Conservation (phyloP, 148 eudicot genomes). For the Polygonum maritimum region DNA sequence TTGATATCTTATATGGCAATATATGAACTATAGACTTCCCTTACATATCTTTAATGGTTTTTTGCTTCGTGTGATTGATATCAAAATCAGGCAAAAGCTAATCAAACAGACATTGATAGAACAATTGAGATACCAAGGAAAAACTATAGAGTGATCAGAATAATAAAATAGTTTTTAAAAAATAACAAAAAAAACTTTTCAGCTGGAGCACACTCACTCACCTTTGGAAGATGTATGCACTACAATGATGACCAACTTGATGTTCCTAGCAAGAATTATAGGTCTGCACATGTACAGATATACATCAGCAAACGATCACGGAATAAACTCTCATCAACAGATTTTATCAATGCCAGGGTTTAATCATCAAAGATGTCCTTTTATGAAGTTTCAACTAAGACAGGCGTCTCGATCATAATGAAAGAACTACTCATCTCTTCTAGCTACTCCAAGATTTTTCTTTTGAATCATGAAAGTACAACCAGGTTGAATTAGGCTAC, state of each 20-base stretch:
- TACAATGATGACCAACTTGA: constrained; percentile 66
- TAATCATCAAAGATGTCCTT: background rate
- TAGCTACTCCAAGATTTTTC: background rate
- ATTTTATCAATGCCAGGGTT: background rate
- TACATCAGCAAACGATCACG: background rate
- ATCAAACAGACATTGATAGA: too few relatives aligned
- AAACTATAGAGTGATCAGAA: too few relatives aligned
- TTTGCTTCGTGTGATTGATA: too few relatives aligned
- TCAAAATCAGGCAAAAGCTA: too few relatives aligned
- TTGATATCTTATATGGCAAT: background rate
- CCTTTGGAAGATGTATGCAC: constrained; percentile 50
- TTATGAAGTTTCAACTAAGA: background rate
- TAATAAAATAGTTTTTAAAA: too few relatives aligned
- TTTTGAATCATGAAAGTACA: background rate
- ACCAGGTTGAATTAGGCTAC: background rate
- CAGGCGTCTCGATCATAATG: background rate
- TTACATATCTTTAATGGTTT: background rate
- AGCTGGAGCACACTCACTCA: constrained; percentile 17
- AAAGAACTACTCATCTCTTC: background rate
- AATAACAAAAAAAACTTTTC: background rate
- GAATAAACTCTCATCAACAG: background rate
- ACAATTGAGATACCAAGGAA: too few relatives aligned
- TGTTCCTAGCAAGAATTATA: constrained; percentile 55
- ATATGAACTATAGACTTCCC: background rate
- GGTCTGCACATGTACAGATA: constrained; percentile 34